phyloP scores from a whole-genome alignment of 805 yeast species.

The Wickerhamiella azyma region DNA sequence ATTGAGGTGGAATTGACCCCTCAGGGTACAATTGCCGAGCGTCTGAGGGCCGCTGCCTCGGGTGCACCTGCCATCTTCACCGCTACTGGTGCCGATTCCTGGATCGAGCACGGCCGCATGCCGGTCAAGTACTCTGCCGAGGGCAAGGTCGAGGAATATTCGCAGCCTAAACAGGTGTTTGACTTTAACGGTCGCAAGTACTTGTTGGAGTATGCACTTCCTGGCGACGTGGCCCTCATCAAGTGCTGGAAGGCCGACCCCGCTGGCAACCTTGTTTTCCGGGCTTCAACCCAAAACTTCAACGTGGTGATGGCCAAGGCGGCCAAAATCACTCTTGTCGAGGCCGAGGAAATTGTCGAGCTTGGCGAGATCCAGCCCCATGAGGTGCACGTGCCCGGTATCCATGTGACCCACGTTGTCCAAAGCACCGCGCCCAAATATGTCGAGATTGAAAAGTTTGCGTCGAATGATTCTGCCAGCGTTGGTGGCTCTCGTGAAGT shows the following conservation, averaged over 20 bases:
- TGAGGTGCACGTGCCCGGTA: slow-evolving; percentile 35
- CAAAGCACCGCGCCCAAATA: slow-evolving; percentile 33
- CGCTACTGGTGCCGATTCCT: slow-evolving; percentile 39
- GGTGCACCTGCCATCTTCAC: slow-evolving; percentile 39
- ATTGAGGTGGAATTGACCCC: slow-evolving; percentile 37
- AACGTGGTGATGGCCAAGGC: slow-evolving; percentile 34
- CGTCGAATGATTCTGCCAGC: neutral
- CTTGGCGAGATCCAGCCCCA: slow-evolving; percentile 34
- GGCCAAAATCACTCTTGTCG: slow-evolving; percentile 35
- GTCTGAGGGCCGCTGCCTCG: slow-evolving; percentile 35
- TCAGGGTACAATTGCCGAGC: slow-evolving; percentile 40
- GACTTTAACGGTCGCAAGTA: slow-evolving; percentile 32
- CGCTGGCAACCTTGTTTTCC: slow-evolving; percentile 36
- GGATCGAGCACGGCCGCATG: slow-evolving; percentile 36
- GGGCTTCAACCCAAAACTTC: slow-evolving; percentile 35
- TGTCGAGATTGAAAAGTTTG: neutral
- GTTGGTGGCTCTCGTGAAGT: slow-evolving; percentile 19
- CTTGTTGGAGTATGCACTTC: slow-evolving; percentile 32
- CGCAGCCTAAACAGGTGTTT: slow-evolving; percentile 32
- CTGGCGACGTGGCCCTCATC: slow-evolving; percentile 37
- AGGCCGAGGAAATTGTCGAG: slow-evolving; percentile 38
- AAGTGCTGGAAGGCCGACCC: slow-evolving; percentile 37
- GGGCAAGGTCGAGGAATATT: slow-evolving; percentile 28
- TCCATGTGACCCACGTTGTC: slow-evolving; percentile 31
- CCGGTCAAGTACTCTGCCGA: slow-evolving; percentile 30